Evolutionary conservation across 306 rosid genomes (phyloP).

Genomic region (Herpetospermum pedunculosum): DNA sequence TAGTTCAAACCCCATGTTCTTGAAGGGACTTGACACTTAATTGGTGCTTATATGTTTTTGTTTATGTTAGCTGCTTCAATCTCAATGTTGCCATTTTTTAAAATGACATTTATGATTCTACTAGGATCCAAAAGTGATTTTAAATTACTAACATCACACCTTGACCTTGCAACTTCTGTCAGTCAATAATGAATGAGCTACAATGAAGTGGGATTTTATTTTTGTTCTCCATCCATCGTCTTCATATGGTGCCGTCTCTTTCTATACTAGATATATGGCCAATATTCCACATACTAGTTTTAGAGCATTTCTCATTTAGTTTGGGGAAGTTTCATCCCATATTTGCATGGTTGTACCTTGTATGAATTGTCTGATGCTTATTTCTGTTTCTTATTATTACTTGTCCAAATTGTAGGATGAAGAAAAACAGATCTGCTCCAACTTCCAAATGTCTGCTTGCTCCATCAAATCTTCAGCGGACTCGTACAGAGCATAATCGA

Average conservation of each 20-base stretch:
- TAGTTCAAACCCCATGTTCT: not conserved
- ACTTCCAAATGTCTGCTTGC: conserved; percentile 19
- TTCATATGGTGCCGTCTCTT: not conserved
- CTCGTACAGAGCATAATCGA: conserved; percentile 22
- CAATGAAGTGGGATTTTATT: not conserved
- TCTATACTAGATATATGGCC: not conserved
- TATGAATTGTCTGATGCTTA: not conserved
- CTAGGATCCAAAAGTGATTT: not conserved
- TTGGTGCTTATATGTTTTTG: not conserved
- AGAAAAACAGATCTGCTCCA: conserved; percentile 46
- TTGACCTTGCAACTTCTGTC: not conserved
- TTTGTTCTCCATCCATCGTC: not conserved
- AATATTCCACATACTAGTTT: not conserved
- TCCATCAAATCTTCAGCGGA: conserved; percentile 19
- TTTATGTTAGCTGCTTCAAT: not conserved
- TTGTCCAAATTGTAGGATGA: conserved; percentile 32
- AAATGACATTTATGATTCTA: not conserved
- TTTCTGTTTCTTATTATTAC: not conserved
- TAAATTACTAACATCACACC: not conserved
- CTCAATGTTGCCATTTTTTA: not conserved
- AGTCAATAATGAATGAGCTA: not conserved
- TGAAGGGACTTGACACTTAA: not conserved
- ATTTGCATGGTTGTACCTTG: not conserved
- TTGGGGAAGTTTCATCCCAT: not conserved
- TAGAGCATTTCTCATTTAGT: not conserved